A percentile compares a stretch with the other conserved stretches of the same genome.
Evolutionary conservation across 306 rosid genomes (phyloP).

Genomic region (Sindora glabra): DNA sequence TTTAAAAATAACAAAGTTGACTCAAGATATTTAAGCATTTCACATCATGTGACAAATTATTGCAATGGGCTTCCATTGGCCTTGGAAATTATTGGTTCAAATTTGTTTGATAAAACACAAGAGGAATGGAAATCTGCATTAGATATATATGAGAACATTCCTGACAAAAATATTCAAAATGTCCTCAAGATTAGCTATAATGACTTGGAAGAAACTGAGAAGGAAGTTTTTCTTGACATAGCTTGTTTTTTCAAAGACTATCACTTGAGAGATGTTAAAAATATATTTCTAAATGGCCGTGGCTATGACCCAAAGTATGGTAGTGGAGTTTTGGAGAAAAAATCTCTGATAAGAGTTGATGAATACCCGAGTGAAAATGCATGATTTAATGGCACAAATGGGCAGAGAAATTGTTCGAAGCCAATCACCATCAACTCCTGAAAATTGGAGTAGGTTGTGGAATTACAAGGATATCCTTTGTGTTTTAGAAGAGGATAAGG

Average conservation of each 20-base stretch:
- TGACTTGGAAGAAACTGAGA: not conserved
- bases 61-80: not conserved
- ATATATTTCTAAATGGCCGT: not conserved
- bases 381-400: not conserved
- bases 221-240: constrained; percentile 9
- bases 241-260: not conserved
- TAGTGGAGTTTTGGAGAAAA: not conserved
- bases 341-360: not conserved
- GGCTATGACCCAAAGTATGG: not conserved
- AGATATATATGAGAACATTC: not conserved
- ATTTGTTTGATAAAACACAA: not conserved
- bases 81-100: constrained; percentile 3
- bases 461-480: not conserved
- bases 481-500: not conserved
- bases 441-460: not conserved
- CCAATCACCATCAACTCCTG: not conserved
- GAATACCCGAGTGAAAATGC: not conserved
- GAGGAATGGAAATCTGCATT: not conserved
- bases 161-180: not conserved
- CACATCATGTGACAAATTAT: not conserved
- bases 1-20: not conserved
- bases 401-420: not conserved
- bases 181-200: not conserved
- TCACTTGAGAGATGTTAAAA: not conserved
- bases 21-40: not conserved